Percentiles rank a stretch among this genome's conserved stretches.
Evolutionary conservation across 495 filamentous ascomycete genomes (phyloP).

Genomic region (Schizothecium vesticola): DNA sequence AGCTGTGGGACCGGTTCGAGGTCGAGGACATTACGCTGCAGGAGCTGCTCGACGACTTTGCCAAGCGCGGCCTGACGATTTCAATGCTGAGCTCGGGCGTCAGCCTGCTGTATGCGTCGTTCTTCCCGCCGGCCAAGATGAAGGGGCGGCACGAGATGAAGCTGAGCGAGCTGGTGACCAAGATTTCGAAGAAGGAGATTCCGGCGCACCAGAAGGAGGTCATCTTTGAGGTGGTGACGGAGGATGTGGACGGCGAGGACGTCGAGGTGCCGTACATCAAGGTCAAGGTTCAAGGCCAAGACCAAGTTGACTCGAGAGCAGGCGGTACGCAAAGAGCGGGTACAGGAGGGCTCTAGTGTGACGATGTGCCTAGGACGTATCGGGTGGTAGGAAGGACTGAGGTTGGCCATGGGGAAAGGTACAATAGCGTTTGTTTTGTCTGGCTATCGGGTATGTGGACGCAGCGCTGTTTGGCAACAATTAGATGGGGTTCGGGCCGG

Average conservation of each 20-base stretch:
- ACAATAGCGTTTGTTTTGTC: neutral
- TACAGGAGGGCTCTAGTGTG: neutral
- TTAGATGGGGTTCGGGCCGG: neutral
- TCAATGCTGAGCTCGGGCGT: constrained; percentile 95
- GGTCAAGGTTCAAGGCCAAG: constrained; percentile 38
- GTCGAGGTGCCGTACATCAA: constrained; percentile 97
- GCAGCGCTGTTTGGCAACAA: neutral
- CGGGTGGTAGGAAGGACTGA: neutral
- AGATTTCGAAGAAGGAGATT: constrained; percentile 85
- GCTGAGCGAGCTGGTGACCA: constrained; percentile 81
- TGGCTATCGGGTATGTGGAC: constrained; percentile 25
- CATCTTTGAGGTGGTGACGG: constrained; percentile 92
- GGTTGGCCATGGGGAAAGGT: constrained; percentile 35
- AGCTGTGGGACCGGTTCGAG: constrained; percentile 98
- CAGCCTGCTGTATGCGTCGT: constrained; percentile 90
- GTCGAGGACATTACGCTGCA: constrained; percentile 76
- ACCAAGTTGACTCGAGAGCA: too few species aligned
- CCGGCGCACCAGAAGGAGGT: constrained; percentile 89
- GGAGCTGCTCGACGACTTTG: constrained; percentile 78
- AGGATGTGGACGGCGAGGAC: constrained; percentile 86
- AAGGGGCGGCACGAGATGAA: constrained; percentile 61
- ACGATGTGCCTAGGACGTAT: neutral
- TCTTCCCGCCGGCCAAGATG: constrained; percentile 82
- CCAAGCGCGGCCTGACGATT: constrained; percentile 70
- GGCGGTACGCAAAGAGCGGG: too few species aligned